Evolutionary conservation across 495 filamentous ascomycete species (phyloP).

Genomic region (Elaphomyces granulatus): DNA sequence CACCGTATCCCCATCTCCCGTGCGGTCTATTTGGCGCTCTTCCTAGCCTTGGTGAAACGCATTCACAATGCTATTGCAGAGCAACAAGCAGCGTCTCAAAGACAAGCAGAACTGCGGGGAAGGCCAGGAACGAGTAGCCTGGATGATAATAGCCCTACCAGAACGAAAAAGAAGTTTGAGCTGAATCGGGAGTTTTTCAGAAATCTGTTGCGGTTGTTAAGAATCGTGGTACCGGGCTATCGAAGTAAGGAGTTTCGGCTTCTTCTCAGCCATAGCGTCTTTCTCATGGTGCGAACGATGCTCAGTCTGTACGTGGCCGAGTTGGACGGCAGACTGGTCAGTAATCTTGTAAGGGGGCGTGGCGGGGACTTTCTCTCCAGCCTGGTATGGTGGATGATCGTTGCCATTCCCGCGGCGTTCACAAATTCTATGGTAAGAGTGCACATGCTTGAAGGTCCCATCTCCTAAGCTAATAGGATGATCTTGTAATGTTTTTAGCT

Average conservation of each 20-base stretch:
- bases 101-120: slow-evolving; percentile 49
- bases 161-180: slow-evolving; percentile 70
- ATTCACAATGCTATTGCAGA: slow-evolving; percentile 83
- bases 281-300: slow-evolving; percentile 74
- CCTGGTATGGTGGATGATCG: slow-evolving; percentile 96
- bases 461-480: no score
- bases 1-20: slow-evolving; percentile 85
- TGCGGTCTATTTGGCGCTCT: slow-evolving; percentile 80
- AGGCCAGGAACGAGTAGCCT: slow-evolving; percentile 41
- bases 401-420: slow-evolving; percentile 94
- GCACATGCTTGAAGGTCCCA: not conserved
- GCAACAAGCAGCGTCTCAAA: slow-evolving; percentile 73
- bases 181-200: slow-evolving; percentile 92
- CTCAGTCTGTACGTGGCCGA: slow-evolving; percentile 93
- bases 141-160: slow-evolving; percentile 18
- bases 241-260: slow-evolving; percentile 76
- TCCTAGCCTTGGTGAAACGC: slow-evolving; percentile 75
- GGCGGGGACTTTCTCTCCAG: slow-evolving; percentile 82
- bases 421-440: slow-evolving; percentile 90
- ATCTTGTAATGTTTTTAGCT: slow-evolving; percentile 35
- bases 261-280: slow-evolving; percentile 73
- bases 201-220: slow-evolving; percentile 61
- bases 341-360: slow-evolving; percentile 76
- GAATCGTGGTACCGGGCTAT: slow-evolving; percentile 82
- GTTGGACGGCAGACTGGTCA: slow-evolving; percentile 84